Conservation (phyloP, 345 rosid genomes). For the Linum lewisii region DNA sequence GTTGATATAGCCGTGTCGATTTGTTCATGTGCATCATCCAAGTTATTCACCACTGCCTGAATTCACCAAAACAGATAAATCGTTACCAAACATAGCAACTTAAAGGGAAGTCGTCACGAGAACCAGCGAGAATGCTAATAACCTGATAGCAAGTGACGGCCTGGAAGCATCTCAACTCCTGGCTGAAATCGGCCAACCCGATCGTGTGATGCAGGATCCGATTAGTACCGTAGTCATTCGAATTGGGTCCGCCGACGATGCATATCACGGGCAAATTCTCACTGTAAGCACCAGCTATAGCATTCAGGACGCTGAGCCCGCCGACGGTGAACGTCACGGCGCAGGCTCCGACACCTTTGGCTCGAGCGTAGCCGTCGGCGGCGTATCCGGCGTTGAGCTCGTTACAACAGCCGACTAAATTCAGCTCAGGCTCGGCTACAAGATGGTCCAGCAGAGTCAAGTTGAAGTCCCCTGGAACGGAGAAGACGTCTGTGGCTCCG, state of each 20-base stretch:
- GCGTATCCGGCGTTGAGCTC: constrained; percentile 81
- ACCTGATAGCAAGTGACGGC: constrained; percentile 54
- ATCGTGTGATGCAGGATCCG: constrained; percentile 66
- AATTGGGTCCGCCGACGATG: constrained; percentile 59
- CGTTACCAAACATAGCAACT: background rate
- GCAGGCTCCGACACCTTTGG: constrained; percentile 59
- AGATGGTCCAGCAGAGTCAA: constrained; percentile 53
- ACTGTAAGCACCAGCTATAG: constrained; percentile 64
- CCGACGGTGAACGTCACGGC: constrained; percentile 76
- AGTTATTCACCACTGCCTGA: constrained; percentile 62
- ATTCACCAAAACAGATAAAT: background rate
- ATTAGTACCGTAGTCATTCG: constrained; percentile 62
- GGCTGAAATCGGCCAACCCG: constrained; percentile 59
- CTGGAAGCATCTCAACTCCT: constrained; percentile 59
- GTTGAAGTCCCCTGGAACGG: constrained; percentile 71
- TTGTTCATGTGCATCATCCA: constrained; percentile 64
- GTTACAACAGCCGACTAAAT: constrained; percentile 60
- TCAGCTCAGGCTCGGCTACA: constrained; percentile 47
- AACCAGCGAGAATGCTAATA: constrained; percentile 1
- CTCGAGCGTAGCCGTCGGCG: constrained; percentile 65
- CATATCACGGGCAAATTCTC: constrained; percentile 67
- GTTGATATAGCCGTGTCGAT: constrained; percentile 64
- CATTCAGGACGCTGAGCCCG: constrained; percentile 58
- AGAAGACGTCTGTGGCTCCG: constrained; percentile 56
- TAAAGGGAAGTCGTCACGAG: no score